A percentile compares a stretch with the other conserved stretches of the same genome.
Evolutionary conservation across 345 rosid species (phyloP).

Genomic region (Kernera saxatilis): DNA sequence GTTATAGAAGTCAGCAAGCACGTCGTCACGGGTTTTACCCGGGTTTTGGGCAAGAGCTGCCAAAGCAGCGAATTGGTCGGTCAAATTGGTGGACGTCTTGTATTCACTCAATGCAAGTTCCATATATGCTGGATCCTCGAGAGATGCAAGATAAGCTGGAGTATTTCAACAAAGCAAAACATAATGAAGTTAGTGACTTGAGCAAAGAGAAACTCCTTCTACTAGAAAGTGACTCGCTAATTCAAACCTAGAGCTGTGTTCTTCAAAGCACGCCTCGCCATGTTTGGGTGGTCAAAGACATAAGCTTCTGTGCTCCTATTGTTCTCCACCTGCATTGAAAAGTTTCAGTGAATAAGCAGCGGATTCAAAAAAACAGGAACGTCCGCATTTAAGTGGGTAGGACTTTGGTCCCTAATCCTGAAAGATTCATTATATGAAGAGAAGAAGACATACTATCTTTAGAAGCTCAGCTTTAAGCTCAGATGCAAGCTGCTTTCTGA

Average conservation of each 20-base stretch:
- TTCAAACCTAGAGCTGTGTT: slow-evolving; percentile 71
- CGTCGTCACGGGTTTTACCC: slow-evolving; percentile 72
- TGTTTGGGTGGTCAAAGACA: slow-evolving; percentile 70
- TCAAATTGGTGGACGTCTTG: slow-evolving; percentile 81
- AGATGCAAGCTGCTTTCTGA: slow-evolving; percentile 83
- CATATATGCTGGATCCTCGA: slow-evolving; percentile 50
- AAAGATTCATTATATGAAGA: background rate
- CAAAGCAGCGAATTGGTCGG: slow-evolving; percentile 89
- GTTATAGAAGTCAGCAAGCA: slow-evolving; percentile 71
- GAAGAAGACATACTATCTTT: slow-evolving; percentile 45
- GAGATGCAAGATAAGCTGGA: slow-evolving; percentile 82
- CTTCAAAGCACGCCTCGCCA: slow-evolving; percentile 90
- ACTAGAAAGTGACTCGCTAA: background rate
- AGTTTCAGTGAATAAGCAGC: background rate
- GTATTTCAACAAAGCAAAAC: background rate
- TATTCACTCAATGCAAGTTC: slow-evolving; percentile 69
- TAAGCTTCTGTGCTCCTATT: slow-evolving; percentile 74
- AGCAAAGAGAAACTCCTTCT: background rate
- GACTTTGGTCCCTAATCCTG: background rate
- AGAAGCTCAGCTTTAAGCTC: slow-evolving; percentile 76
- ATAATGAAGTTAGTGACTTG: slow-evolving; percentile 9
- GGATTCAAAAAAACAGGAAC: background rate
- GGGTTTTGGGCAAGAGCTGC: slow-evolving; percentile 78
- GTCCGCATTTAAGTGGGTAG: background rate
- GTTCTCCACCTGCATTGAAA: slow-evolving; percentile 50